Evolutionary conservation across 169 alveolate species (phyloP).

Genomic region (Plasmodium knowlesi): DNA sequence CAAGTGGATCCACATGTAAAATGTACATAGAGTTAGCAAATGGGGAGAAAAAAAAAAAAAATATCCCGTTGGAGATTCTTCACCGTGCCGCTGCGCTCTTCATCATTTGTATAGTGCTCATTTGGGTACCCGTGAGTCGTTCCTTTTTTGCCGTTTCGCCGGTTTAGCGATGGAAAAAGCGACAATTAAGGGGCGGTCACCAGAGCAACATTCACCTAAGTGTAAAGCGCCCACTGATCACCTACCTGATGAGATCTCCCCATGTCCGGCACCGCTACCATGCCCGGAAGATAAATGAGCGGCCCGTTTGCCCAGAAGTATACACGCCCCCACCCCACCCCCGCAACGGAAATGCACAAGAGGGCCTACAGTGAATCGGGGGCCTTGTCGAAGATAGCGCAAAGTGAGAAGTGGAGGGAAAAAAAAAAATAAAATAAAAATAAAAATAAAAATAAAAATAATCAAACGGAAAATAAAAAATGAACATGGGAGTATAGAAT

Average conservation of each 20-base stretch:
- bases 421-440: no score
- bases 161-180: not conserved
- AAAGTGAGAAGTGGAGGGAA: slow-evolving; percentile 20
- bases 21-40: not conserved
- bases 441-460: no score
- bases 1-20: not conserved
- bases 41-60: not conserved
- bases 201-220: not conserved
- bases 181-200: not conserved
- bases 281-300: not conserved
- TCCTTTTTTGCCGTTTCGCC: not conserved
- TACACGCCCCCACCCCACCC: not conserved
- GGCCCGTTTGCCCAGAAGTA: not conserved
- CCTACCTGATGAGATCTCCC: not conserved
- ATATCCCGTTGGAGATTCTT: not conserved
- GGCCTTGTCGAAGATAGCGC: slow-evolving; percentile 10
- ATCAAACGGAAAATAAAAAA: not conserved
- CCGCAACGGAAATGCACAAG: slow-evolving; percentile 22
- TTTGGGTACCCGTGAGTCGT: not conserved
- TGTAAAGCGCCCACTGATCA: not conserved
- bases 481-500: not conserved
- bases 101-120: not conserved
- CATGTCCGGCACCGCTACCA: not conserved
- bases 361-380: slow-evolving; percentile 71
- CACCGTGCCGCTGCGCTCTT: not conserved